phyloP scores from a whole-genome alignment of 257 asterid species.

The Fraxinus anomala region DNA sequence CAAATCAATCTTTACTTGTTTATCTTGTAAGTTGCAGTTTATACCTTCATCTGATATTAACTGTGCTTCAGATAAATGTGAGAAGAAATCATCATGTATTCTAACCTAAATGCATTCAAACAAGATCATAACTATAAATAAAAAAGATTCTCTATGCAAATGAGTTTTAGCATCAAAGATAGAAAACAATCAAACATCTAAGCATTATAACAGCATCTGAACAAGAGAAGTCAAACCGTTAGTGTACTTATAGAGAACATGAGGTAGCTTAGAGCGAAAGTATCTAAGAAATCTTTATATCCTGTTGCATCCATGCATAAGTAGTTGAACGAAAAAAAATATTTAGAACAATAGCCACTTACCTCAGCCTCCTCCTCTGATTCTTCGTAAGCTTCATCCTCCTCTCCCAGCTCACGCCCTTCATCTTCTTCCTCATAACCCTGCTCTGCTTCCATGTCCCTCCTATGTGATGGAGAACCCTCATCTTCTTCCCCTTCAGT shows the following conservation, averaged over 20 bases:
- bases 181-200: neutral
- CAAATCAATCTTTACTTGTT: neutral
- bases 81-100: neutral
- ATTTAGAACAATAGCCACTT: conserved; percentile 24
- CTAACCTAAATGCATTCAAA: neutral
- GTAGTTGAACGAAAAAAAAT: neutral
- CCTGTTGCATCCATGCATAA: neutral
- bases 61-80: neutral
- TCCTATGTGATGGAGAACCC: conserved; percentile 51
- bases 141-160: neutral
- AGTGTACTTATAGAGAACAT: neutral
- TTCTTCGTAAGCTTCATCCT: conserved; percentile 68
- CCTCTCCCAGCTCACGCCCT: conserved; percentile 62
- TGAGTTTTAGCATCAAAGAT: neutral
- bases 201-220: neutral
- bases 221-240: neutral
- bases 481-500: conserved; percentile 90
- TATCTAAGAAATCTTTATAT: neutral
- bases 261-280: neutral
- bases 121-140: neutral
- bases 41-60: neutral
- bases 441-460: conserved; percentile 60
- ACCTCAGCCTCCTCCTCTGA: conserved; percentile 97
- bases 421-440: conserved; percentile 80
- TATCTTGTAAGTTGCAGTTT: neutral